Percentiles rank a stretch among this genome's conserved stretches.
These are phyloP conservation scores for Claviceps arundinis DNA, from an alignment of 2,329 filamentous ascomycete genomes.

Conservation along the genomic window DNA sequence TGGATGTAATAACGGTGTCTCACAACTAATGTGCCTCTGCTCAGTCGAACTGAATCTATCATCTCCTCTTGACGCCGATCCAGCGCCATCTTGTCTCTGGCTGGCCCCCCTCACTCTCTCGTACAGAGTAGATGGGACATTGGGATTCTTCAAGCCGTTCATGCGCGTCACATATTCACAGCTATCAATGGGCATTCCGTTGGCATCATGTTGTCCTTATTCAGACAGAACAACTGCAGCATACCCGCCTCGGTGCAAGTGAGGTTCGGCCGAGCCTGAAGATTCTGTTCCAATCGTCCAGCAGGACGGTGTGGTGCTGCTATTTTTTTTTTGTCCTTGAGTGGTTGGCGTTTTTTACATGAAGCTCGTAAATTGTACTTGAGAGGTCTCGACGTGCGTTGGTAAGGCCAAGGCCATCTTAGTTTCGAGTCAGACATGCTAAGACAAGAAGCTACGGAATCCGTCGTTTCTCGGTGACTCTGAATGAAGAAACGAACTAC, in stretches of 20 bases:
- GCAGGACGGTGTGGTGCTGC: not conserved
- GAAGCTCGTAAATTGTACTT: not conserved
- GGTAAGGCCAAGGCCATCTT: not conserved
- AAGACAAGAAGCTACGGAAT: not conserved
- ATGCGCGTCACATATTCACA: no score
- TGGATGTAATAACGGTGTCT: not conserved
- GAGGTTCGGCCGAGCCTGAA: not conserved
- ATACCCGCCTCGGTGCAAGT: not conserved
- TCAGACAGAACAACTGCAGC: not conserved
- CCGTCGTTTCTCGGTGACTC: no score
- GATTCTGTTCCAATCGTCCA: not conserved
- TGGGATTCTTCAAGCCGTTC: no score
- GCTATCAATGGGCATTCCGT: not conserved
- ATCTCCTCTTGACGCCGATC: not conserved
- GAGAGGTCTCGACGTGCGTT: not conserved
- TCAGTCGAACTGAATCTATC: not conserved
- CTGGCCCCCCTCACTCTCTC: not conserved
- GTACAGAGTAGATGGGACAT: no score
- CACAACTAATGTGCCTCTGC: not conserved
- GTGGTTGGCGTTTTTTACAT: not conserved
- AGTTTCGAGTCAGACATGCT: not conserved
- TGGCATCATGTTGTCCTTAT: not conserved
- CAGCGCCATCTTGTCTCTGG: not conserved
- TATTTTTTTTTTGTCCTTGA: not conserved
- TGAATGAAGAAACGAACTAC: not conserved